Conservation (phyloP, 306 rosid genomes). For the Pterocarpus macrocarpus region DNA sequence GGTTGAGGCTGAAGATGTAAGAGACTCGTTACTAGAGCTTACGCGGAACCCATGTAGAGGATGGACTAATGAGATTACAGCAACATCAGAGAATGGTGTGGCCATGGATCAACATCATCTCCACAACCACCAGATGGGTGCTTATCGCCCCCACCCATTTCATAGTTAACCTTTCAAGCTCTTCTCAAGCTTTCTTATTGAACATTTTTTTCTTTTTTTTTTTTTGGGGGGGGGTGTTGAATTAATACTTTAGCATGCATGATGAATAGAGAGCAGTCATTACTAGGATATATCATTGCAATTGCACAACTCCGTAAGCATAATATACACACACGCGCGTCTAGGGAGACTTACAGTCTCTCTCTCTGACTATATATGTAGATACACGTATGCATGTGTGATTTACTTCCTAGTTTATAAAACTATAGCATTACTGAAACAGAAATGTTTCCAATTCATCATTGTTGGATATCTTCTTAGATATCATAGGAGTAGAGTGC, state of each 20-base stretch:
- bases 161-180: constrained; percentile 45
- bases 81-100: constrained; percentile 51
- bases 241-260: background rate
- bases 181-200: constrained; percentile 16
- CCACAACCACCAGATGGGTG: constrained; percentile 54
- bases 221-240: background rate
- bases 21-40: constrained; percentile 78
- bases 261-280: background rate
- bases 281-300: background rate
- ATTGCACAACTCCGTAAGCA: background rate
- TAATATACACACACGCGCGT: background rate
- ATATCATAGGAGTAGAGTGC: too few relatives aligned
- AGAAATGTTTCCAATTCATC: too few relatives aligned
- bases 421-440: too few relatives aligned
- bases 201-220: background rate
- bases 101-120: constrained; percentile 56
- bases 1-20: constrained; percentile 81
- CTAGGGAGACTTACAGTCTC: background rate
- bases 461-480: too few relatives aligned
- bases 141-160: constrained; percentile 58
- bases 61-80: constrained; percentile 55
- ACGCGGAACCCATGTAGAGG: constrained; percentile 68
- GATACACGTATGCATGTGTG: too few relatives aligned
- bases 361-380: too few relatives aligned
- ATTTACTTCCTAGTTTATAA: too few relatives aligned